Evolutionary conservation across 2,329 filamentous ascomycete genomes (phyloP), one percentile per base, ranked within the genome.

Genomic region (Colletotrichum agaves): DNA sequence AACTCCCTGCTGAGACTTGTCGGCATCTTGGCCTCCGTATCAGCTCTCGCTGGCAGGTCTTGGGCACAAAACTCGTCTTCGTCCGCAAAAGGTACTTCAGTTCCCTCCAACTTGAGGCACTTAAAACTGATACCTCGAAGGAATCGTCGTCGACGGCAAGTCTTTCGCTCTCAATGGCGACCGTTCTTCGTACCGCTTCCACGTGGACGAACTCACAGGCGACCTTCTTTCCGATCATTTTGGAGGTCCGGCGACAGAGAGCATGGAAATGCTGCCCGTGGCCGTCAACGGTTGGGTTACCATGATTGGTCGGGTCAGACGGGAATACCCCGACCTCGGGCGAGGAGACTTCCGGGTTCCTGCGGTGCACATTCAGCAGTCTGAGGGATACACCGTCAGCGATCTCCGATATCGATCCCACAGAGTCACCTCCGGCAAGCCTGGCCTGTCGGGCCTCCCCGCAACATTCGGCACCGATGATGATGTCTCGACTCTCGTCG

Each of bases 261-360:
- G 85, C 2, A 59, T 68, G 41, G 53, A 17, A 2, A 60, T 65
- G 53, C 61, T 68, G 12, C 17, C 53, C 21, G 81, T 83, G 0
- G 78, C 80, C 1, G 78, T 81, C 41, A 73, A 82, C 17, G 89
- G 89, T 49, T 91, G 88, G 88, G 79, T 83, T 39, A 77, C 82
- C 35, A 73, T 80, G 55, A 75, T 83, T 39, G 83, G 83, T 11
- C 87, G 85, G 46, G 65, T 68, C 19, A 83, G 86, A 15, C 84
- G 89, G 31, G 89, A 91, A 73, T 90, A 89, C 61, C 89, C 89
- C 2, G 88, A 91, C 67, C 78, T 88, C 4, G 88, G 89, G 1
- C 83, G 88, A 7, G 88, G 88, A 15, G 89, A 91, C 72, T 88
- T 89, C 70, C 83, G 89, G 3, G 78, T 84, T 3, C 89, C 89